Base-by-base conservation (phyloP, 1,284 basidiomycete species). In the Cutaneotrichosporon dermatis region DNA sequence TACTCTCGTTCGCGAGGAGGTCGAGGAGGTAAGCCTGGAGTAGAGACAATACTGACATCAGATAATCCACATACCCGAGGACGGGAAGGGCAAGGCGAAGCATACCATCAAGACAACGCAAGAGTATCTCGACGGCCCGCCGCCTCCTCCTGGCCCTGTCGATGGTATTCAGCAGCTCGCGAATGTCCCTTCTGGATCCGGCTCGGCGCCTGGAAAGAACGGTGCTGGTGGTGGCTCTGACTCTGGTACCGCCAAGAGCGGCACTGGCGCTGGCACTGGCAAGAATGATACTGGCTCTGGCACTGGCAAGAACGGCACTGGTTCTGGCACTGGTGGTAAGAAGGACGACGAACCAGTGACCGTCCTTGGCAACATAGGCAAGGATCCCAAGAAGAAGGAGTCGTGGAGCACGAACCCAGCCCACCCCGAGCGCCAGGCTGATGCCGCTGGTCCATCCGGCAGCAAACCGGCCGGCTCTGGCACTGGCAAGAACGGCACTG, bases 1-100 rank as follows among this genome's bases (percentile, higher is more conserved):
- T 25, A 68, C 69, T 15, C 51, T 71, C 15, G 63, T 74, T 34
- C 55, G 69, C 45, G 73, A 74, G 58, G 71, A 72, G 51, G 66
- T 69, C 40, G 69, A 72, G 58, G 74, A 76, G 65, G 70, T 71
- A 33, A 25, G 25, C 25, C 25, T 25, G 25, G 25, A 25, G 25
- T 25, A 25, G 25, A 25, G 25, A 25, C 25, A 25, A 25, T 25
- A 9, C 25, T 42, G 51, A 54, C 57, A 11, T 8, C 15, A 53
- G 51, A 40, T 46, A 48, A 63, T 68, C 58, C 16, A 33, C 48
- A 25, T 25, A 1, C 35, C 55, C 5, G 49, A 50, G 15, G 44
- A 43, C 13, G 7, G 25, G 25, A 25, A 25, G 13, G 36, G 58
- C n/a, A 34, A 39, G 16, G 39, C 35, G 3, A 45, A n/a, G 37